These are phyloP conservation scores for Colletotrichum simmondsii DNA, from an alignment of 2,329 filamentous ascomycete species.

Conservation along the genomic window DNA sequence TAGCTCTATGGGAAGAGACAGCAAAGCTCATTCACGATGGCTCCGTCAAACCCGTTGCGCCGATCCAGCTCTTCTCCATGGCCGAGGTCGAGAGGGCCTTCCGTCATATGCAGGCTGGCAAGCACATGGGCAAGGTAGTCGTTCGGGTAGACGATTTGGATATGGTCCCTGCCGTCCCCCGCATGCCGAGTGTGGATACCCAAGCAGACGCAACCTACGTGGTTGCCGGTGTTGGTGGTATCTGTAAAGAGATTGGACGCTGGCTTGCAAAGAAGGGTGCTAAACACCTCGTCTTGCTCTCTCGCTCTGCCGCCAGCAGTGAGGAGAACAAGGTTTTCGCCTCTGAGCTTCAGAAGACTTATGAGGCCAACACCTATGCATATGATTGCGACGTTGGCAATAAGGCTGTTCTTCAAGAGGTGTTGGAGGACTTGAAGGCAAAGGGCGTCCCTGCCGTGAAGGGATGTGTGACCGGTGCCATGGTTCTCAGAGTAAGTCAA, in stretches of 20 bases:
- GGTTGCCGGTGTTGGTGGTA: constrained; percentile 25
- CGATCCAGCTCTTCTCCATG: constrained; percentile 41
- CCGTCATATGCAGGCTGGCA: constrained; percentile 47
- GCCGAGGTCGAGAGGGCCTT: constrained; percentile 46
- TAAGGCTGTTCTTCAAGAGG: constrained; percentile 7
- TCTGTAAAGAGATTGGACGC: constrained; percentile 28
- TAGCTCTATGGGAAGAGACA: constrained; percentile 37
- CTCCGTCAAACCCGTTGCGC: constrained; percentile 40
- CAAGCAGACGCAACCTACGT: constrained; percentile 22
- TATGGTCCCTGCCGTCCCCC: constrained; percentile 6
- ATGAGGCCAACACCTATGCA: constrained; percentile 9
- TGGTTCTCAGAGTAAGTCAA: constrained; percentile 28
- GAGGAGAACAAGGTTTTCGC: constrained; percentile 29
- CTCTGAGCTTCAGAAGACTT: constrained; percentile 13
- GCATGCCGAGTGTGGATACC: constrained; percentile 11
- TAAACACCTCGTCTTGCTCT: constrained; percentile 41
- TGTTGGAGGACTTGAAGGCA: constrained; percentile 13
- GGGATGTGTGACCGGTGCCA: constrained; percentile 27
- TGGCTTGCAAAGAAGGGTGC: constrained; percentile 46
- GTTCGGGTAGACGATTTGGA: constrained; percentile 30
- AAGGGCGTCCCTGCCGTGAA: constrained; percentile 21
- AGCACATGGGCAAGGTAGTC: constrained; percentile 52
- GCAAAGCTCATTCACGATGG: constrained; percentile 35
- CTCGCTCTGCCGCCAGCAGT: constrained; percentile 37
- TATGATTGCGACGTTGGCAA: constrained; percentile 30